These are phyloP conservation scores for Hevea brasiliensis DNA, from an alignment of 345 rosid genomes.

Conservation along the genomic window DNA sequence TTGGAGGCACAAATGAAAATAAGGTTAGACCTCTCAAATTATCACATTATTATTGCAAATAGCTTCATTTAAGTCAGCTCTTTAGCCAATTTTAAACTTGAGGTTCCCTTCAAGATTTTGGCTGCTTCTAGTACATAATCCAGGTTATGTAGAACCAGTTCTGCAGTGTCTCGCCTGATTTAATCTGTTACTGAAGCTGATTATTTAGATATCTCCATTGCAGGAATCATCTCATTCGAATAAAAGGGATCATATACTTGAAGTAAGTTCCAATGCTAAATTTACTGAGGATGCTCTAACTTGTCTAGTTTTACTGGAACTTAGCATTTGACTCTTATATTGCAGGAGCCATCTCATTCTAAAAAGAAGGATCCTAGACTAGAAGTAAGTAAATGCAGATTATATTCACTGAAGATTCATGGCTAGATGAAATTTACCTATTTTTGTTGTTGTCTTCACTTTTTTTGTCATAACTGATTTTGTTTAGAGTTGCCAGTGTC, in stretches of 20 bases:
- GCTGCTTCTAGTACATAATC: not conserved
- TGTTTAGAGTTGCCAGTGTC: not conserved
- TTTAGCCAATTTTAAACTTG: not conserved
- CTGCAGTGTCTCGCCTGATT: not conserved
- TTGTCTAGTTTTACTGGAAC: not conserved
- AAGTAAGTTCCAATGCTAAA: not conserved
- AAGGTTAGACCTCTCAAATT: conserved; percentile 32
- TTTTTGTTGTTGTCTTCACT: not conserved
- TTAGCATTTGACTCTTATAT: not conserved
- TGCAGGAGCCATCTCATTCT: not conserved
- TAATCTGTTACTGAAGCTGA: not conserved
- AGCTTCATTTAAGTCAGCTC: not conserved
- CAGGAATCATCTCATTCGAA: not conserved
- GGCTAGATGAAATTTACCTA: not conserved
- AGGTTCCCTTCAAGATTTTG: not conserved
- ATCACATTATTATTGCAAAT: not conserved
- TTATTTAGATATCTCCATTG: not conserved
- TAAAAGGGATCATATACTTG: not conserved
- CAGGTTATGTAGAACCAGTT: not conserved
- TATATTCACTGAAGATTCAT: not conserved
- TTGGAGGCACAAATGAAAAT: conserved; percentile 38
- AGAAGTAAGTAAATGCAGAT: not conserved
- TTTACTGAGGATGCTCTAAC: not conserved
- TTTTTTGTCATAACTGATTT: not conserved
- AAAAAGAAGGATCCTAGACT: not conserved